These are phyloP conservation scores for Aureobasidium namibiae DNA, from an alignment of 2,329 filamentous ascomycete species.

Conservation along the genomic window DNA sequence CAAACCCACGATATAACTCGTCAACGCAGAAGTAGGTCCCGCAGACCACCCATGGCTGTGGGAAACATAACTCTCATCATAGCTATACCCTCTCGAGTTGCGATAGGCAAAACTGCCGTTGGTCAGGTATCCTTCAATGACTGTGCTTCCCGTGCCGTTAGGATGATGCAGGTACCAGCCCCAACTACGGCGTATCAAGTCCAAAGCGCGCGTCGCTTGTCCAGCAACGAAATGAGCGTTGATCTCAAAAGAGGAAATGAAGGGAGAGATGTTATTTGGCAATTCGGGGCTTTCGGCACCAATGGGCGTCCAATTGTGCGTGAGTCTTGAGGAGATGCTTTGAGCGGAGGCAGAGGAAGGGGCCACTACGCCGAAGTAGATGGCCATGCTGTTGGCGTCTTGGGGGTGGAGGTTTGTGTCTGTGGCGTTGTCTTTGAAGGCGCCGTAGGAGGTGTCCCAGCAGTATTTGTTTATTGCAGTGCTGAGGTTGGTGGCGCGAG, in stretches of 20 bases:
- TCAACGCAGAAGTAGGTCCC: slow-evolving; percentile 36
- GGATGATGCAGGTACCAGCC: slow-evolving; percentile 52
- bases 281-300: slow-evolving; percentile 50
- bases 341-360: slow-evolving; percentile 16
- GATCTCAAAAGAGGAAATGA: slow-evolving; percentile 52
- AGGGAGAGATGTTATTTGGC: slow-evolving; percentile 49
- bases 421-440: slow-evolving; percentile 29
- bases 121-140: slow-evolving; percentile 50
- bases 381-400: slow-evolving; percentile 27
- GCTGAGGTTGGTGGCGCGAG: slow-evolving; percentile 19
- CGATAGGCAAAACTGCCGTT: slow-evolving; percentile 51
- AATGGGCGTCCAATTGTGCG: slow-evolving; percentile 47
- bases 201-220: slow-evolving; percentile 39
- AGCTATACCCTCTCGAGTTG: slow-evolving; percentile 21
- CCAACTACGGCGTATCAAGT: slow-evolving; percentile 50
- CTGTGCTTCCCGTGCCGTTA: slow-evolving; percentile 50
- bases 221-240: slow-evolving; percentile 46
- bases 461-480: slow-evolving; percentile 23
- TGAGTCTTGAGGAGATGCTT: slow-evolving; percentile 26
- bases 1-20: slow-evolving; percentile 37
- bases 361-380: slow-evolving; percentile 17
- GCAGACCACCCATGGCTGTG: slow-evolving; percentile 26
- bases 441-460: slow-evolving; percentile 21
- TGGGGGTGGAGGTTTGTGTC: slow-evolving; percentile 38
- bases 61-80: slow-evolving; percentile 22